Conservation (phyloP, 257 asterid species). For the Solanum microdontum region DNA sequence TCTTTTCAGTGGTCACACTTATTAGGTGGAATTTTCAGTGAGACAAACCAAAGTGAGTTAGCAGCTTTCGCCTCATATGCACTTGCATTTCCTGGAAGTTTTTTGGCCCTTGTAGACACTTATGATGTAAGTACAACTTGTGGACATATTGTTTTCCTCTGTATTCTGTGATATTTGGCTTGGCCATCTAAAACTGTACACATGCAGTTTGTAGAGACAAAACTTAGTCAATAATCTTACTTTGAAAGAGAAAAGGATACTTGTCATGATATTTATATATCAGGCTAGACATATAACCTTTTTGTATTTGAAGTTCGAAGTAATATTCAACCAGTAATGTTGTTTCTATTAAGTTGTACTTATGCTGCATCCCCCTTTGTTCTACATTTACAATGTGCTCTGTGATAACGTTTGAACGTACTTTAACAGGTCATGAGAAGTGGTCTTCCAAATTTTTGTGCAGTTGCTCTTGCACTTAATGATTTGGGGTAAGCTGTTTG, state of each 20-base stretch:
- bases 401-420: neutral
- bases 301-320: neutral
- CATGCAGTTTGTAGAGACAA: neutral
- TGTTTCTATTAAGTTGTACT: neutral
- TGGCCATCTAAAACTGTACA: neutral
- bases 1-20: slow-evolving; percentile 36
- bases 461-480: slow-evolving; percentile 87
- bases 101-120: slow-evolving; percentile 91
- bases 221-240: neutral
- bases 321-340: neutral
- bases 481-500: slow-evolving; percentile 69
- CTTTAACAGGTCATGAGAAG: slow-evolving; percentile 79
- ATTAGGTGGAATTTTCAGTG: slow-evolving; percentile 60
- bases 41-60: slow-evolving; percentile 85
- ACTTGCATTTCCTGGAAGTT: slow-evolving; percentile 75
- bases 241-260: neutral
- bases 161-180: neutral
- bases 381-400: neutral
- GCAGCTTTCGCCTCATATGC: slow-evolving; percentile 90
- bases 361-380: neutral
- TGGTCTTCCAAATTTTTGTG: slow-evolving; percentile 94
- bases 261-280: neutral
- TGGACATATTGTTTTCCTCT: neutral
- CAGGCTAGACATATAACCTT: neutral
- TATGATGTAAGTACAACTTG: slow-evolving; percentile 63